A percentile compares a stretch with the other conserved stretches of the same genome.
These are phyloP conservation scores for Ochromonadaceae sp. DNA, from an alignment of 352 stramenopile species.

Conservation along the genomic window DNA sequence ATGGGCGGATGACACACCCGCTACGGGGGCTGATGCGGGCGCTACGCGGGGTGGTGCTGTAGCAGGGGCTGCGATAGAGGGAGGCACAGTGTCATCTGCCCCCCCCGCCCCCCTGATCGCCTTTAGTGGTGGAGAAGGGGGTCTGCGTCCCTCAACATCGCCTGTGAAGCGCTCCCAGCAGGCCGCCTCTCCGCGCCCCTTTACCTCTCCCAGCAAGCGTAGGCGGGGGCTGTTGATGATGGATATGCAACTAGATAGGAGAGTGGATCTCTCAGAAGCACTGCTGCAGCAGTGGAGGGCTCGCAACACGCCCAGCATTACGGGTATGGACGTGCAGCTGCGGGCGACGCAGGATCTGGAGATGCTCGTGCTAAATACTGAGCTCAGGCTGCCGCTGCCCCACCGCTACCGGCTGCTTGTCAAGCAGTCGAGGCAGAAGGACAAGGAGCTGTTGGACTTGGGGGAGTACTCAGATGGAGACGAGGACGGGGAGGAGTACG, in stretches of 20 bases:
- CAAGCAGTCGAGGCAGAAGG: too few relatives aligned
- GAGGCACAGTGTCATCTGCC: too few relatives aligned
- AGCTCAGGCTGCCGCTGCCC: neutral
- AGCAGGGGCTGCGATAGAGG: too few relatives aligned
- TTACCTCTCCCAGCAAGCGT: too few relatives aligned
- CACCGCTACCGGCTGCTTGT: neutral
- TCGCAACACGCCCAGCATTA: neutral
- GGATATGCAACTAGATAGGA: neutral
- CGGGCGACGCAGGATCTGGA: slow-evolving; percentile 6
- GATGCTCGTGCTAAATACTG: neutral
- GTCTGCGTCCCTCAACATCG: too few relatives aligned
- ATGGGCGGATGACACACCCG: too few relatives aligned
- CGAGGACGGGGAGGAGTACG: neutral
- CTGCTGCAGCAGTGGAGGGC: neutral
- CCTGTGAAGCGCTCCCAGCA: too few relatives aligned
- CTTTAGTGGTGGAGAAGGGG: too few relatives aligned
- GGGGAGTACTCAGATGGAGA: neutral
- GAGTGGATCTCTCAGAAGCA: neutral
- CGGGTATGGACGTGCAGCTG: neutral
- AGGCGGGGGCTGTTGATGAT: neutral
- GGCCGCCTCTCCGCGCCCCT: too few relatives aligned
- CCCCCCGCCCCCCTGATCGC: too few relatives aligned
- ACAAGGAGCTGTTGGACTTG: neutral
- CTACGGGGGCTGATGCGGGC: too few relatives aligned
- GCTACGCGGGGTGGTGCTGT: too few relatives aligned